phyloP scores from a whole-genome alignment of 805 yeast species.

The Saccharomycopsis sp. region DNA sequence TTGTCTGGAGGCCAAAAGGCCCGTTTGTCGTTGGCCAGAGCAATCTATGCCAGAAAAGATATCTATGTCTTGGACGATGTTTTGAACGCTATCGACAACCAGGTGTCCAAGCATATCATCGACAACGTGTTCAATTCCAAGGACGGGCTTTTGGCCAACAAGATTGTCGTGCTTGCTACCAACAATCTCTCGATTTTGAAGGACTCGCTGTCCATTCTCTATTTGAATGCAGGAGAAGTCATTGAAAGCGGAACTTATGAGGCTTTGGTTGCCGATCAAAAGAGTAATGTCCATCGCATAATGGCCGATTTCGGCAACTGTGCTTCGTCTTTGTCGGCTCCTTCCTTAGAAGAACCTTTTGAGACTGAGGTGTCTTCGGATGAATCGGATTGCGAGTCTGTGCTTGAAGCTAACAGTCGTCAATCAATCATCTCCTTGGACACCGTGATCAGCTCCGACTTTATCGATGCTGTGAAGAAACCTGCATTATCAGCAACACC shows the following conservation, averaged over 20 bases:
- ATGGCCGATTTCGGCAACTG: background rate
- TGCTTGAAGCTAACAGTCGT: too few species aligned
- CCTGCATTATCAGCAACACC: too few species aligned
- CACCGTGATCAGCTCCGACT: too few species aligned
- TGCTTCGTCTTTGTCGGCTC: too few species aligned
- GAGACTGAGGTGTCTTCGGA: too few species aligned
- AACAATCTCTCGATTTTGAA: slow-evolving; percentile 49
- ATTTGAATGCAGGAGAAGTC: background rate
- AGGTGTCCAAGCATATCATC: slow-evolving; percentile 52
- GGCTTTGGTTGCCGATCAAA: background rate
- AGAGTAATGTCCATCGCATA: background rate
- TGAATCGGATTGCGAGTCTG: too few species aligned
- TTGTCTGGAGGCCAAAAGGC: slow-evolving; percentile 60
- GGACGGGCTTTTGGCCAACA: slow-evolving; percentile 42
- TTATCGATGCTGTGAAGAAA: too few species aligned
- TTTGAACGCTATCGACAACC: slow-evolving; percentile 65
- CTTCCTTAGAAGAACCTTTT: too few species aligned
- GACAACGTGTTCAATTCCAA: slow-evolving; percentile 39
- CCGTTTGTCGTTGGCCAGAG: slow-evolving; percentile 59
- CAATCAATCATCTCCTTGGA: too few species aligned
- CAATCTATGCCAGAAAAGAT: slow-evolving; percentile 56
- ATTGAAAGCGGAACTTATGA: background rate
- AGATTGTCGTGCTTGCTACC: slow-evolving; percentile 51
- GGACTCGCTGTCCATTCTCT: slow-evolving; percentile 36
- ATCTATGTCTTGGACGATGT: slow-evolving; percentile 58